Percentiles rank a stretch among this genome's conserved stretches.
phyloP scores from a whole-genome alignment of 768 basidiomycete genomes.

The Gyrodon lividus region DNA sequence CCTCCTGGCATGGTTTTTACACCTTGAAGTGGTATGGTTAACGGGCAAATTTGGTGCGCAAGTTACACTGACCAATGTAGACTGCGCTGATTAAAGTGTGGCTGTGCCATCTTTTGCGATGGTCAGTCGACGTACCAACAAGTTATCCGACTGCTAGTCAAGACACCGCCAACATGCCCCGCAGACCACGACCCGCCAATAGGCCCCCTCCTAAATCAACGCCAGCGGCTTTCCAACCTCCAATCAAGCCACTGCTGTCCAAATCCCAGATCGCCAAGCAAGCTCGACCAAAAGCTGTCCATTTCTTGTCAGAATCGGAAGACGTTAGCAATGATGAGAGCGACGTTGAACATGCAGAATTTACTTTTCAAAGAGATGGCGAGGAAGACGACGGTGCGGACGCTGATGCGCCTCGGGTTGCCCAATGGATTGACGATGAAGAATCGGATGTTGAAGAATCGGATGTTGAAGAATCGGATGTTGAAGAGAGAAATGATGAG shows the following conservation, averaged over 20 bases:
- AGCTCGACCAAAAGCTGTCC: conserved; percentile 15
- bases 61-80: too few species aligned
- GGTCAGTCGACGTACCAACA: too few species aligned
- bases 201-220: conserved; percentile 4
- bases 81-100: too few species aligned
- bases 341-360: neutral
- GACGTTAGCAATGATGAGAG: neutral
- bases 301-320: conserved; percentile 17
- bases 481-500: conserved; percentile 11
- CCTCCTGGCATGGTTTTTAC: too few species aligned
- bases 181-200: conserved; percentile 3
- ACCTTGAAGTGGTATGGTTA: too few species aligned
- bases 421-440: conserved; percentile 59
- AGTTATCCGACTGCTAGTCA: too few species aligned
- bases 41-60: too few species aligned
- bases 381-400: conserved; percentile 35
- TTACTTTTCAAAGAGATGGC: conserved; percentile 15
- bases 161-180: conserved; percentile 9
- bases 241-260: conserved; percentile 1
- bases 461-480: conserved; percentile 45
- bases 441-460: conserved; percentile 31
- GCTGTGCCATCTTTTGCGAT: neutral
- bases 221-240: neutral
- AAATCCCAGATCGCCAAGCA: conserved; percentile 3
- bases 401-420: conserved; percentile 55